A percentile compares a stretch with the other conserved stretches of the same genome.
phyloP scores from a whole-genome alignment of 345 rosid species.

The Eucalyptus paniculata region DNA sequence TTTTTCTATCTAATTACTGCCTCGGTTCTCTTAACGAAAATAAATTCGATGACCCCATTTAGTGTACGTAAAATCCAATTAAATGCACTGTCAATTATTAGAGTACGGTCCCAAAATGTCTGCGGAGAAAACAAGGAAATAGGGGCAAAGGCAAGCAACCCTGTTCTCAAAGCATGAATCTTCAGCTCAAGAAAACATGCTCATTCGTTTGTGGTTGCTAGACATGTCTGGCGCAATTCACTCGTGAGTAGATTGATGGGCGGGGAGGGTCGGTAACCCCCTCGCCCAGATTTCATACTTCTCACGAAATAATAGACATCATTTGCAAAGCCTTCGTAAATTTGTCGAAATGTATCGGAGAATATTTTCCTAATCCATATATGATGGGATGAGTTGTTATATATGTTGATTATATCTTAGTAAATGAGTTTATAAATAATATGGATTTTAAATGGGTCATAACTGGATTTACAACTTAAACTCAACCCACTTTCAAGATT shows the following conservation, averaged over 20 bases:
- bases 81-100: not conserved
- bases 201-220: not conserved
- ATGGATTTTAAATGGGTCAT: accelerated
- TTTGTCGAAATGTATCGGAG: not conserved
- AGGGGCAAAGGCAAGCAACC: not conserved
- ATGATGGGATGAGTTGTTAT: too few relatives aligned
- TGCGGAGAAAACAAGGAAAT: not conserved
- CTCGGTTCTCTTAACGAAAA: not conserved
- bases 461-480: too few relatives aligned
- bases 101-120: not conserved
- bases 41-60: not conserved
- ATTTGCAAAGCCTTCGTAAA: too few relatives aligned
- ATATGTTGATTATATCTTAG: too few relatives aligned
- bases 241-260: not conserved
- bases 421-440: too few relatives aligned
- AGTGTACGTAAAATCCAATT: not conserved
- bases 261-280: not conserved
- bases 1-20: not conserved
- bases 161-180: not conserved
- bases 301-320: too few relatives aligned
- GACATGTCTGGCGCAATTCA: not conserved
- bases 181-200: not conserved
- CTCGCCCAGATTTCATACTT: not conserved
- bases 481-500: accelerated
- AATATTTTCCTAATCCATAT: too few relatives aligned